Evolutionary conservation across 2,329 filamentous ascomycete genomes (phyloP).

Genomic region (Colletotrichum graminicola): DNA sequence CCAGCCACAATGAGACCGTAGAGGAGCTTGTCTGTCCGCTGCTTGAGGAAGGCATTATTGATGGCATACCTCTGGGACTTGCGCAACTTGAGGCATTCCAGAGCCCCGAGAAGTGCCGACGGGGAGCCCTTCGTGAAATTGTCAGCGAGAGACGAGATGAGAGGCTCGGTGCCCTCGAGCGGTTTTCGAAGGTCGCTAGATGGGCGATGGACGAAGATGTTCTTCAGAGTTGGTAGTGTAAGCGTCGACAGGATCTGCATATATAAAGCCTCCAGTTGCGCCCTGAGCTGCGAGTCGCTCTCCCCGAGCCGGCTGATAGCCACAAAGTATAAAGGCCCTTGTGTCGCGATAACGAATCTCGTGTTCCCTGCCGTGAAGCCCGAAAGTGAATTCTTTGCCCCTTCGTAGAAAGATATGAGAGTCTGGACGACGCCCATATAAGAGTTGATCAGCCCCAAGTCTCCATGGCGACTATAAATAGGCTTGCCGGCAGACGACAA

Average conservation of each 20-base stretch:
- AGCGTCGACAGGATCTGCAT: slow-evolving; percentile 98
- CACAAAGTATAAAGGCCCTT: slow-evolving; percentile 91
- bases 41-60: slow-evolving; percentile 87
- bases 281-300: slow-evolving; percentile 87
- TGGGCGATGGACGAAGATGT: slow-evolving; percentile 88
- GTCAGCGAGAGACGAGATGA: slow-evolving; percentile 92
- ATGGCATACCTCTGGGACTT: slow-evolving; percentile 89
- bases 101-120: slow-evolving; percentile 85
- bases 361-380: slow-evolving; percentile 90
- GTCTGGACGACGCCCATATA: slow-evolving; percentile 97
- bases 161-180: slow-evolving; percentile 88
- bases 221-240: slow-evolving; percentile 86
- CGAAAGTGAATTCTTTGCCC: slow-evolving; percentile 79
- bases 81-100: slow-evolving; percentile 93
- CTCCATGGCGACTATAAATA: slow-evolving; percentile 95
- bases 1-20: slow-evolving; percentile 96
- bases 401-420: slow-evolving; percentile 96
- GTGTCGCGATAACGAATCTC: slow-evolving; percentile 86
- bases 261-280: slow-evolving; percentile 92
- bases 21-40: slow-evolving; percentile 80
- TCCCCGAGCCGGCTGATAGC: slow-evolving; percentile 94
- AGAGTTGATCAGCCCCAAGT: slow-evolving; percentile 88
- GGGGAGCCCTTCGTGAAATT: slow-evolving; percentile 94
- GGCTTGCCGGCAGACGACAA: slow-evolving; percentile 96
- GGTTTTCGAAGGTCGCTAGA: slow-evolving; percentile 94